Conservation (phyloP, 345 rosid species). For the Ricinus communis region DNA sequence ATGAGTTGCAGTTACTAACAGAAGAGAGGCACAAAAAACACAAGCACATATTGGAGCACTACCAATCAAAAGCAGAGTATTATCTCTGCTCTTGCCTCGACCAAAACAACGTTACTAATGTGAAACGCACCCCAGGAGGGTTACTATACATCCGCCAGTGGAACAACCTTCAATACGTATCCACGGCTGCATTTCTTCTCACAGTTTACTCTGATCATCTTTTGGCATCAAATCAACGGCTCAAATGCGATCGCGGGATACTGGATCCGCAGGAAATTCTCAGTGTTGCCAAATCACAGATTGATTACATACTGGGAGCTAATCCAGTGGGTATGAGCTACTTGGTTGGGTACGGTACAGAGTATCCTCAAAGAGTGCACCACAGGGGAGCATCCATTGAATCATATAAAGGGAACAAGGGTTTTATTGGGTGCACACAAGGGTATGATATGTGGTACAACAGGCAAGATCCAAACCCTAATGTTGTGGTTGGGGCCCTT, state of each 20-base stretch:
- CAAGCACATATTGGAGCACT: constrained; percentile 41
- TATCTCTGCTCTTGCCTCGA: constrained; percentile 80
- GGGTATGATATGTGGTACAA: constrained; percentile 64
- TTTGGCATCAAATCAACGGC: constrained; percentile 31
- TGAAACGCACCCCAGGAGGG: constrained; percentile 69
- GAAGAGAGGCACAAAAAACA: constrained; percentile 50
- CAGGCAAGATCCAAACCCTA: constrained; percentile 44
- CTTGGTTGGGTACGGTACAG: constrained; percentile 71
- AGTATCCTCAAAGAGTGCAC: constrained; percentile 73
- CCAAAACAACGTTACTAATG: constrained; percentile 58
- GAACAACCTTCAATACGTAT: constrained; percentile 97
- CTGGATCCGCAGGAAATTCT: constrained; percentile 49
- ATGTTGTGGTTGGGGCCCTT: constrained; percentile 46
- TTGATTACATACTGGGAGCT: constrained; percentile 77
- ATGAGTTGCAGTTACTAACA: constrained; percentile 44
- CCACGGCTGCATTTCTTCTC: constrained; percentile 77
- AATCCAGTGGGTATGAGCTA: constrained; percentile 90
- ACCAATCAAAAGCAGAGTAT: constrained; percentile 71
- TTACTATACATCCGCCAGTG: constrained; percentile 78
- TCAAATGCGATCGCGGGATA: constrained; percentile 45
- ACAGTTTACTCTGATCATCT: constrained; percentile 72
- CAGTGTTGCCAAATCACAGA: constrained; percentile 64
- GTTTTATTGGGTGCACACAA: constrained; percentile 93
- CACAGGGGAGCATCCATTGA: constrained; percentile 87
- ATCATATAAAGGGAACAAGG: constrained; percentile 64